These are phyloP conservation scores for Verticillium tricorpus DNA, from an alignment of 2,329 filamentous ascomycete species.

Conservation along the genomic window DNA sequence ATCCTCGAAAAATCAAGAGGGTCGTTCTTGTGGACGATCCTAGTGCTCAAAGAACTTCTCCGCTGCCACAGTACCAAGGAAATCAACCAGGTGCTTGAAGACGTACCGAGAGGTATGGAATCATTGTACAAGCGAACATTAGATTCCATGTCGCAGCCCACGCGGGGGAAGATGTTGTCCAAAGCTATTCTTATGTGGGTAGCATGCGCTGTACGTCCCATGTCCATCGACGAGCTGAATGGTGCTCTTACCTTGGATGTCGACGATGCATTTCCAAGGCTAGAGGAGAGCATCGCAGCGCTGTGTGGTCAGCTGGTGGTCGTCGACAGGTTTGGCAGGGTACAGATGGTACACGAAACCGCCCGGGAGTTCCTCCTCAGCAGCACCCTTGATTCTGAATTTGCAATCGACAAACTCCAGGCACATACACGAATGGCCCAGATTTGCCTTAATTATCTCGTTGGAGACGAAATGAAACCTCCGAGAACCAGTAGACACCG, in stretches of 20 bases:
- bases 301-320: conserved; percentile 30
- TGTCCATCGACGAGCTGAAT: conserved; percentile 27
- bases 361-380: conserved; percentile 25
- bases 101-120: conserved; percentile 28
- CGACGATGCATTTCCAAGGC: conserved; percentile 20
- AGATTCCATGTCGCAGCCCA: conserved; percentile 21
- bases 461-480: conserved; percentile 26
- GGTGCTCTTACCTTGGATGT: conserved; percentile 28
- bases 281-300: conserved; percentile 20
- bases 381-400: conserved; percentile 20
- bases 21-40: conserved; percentile 29
- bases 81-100: conserved; percentile 23
- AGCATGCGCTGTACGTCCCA: conserved; percentile 24
- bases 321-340: conserved; percentile 24
- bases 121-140: conserved; percentile 26
- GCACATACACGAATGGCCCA: conserved; percentile 27
- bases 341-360: conserved; percentile 33
- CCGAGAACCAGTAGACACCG: conserved; percentile 18
- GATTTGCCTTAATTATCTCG: conserved; percentile 28
- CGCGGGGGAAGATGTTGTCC: conserved; percentile 23
- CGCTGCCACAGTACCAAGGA: conserved; percentile 22
- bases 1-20: conserved; percentile 29
- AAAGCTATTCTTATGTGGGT: conserved; percentile 31
- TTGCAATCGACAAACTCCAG: conserved; percentile 19
- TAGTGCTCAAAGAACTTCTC: conserved; percentile 26